Base-by-base conservation (phyloP, 2,329 filamentous ascomycete genomes). In the Setomelanomma holmii region DNA sequence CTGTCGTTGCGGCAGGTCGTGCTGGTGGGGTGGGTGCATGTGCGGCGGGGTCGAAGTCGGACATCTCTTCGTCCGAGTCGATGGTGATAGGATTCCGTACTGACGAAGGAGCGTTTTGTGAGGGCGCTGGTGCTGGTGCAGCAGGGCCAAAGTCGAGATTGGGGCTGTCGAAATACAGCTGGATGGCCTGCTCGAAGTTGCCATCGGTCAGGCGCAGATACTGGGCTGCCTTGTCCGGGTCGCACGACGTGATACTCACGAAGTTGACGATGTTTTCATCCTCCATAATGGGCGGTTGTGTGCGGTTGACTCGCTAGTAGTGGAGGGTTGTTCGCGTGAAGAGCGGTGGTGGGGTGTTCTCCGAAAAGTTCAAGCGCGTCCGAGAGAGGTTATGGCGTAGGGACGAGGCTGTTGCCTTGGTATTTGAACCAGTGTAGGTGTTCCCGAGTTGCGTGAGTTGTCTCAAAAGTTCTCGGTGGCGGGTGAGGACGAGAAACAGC, bases 121-220 rank as follows among this genome's bases (percentile, higher is more conserved):
- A 57, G 35, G 75, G 60, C 11, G 77, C 69, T 23, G 74, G 68
- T 33, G 75, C 53, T 17, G 73, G 58, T 22, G 75, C 60, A 21
- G 74, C 54, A 34, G 66, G 72, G 20, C 76, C 76, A 51, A 80
- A 76, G 67, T 82, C 85, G 56, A 88, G 84, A 41, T 93, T 92
- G 38, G 89, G 90, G 71, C 89, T 95, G 69, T 96, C 91, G 75
- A 91, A 98, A 78, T 87, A 99, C 11, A 98, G 86, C 68, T 91
- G 86, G 65, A 97, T 88, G 21, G 95, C 95, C 68, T 93, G 89
- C 75, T 91, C 87, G 45, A 93, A 80, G 71, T 96, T 89, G 67
- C 87, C 87, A 63, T 91, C 89, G n/a, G 92, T 88, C 71, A 99
- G 84, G 64, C 89, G 84, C 41, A 98, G 84, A 75, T 96, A 96